Base-by-base conservation (phyloP, 2,329 filamentous ascomycete genomes). In the Fusarium coffeatum region DNA sequence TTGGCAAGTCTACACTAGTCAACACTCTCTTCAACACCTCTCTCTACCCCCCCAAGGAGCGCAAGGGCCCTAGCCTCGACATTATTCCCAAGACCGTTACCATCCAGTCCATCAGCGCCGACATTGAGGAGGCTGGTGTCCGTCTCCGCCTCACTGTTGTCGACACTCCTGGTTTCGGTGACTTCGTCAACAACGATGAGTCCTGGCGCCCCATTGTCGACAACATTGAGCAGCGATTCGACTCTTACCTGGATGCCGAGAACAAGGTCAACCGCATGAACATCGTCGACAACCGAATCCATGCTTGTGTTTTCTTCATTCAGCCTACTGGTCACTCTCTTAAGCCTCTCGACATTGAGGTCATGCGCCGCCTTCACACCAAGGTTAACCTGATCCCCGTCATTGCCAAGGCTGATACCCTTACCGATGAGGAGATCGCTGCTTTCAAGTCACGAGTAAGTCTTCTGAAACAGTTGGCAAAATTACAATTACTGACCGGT, bases 211-310 rank as follows among this genome's bases (percentile, higher is more conserved):
- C 96, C 60, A 99, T 99, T 83, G 92, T 98, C 77, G 96, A 99
- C 87, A 98, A 98, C 87, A 98, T 99, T 78, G 96, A 99, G 87
- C 94, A 97, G 88, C 93, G 96, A 75, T 99, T 96, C 79, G 96
- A 99, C 83, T 94, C 96, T 56, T 99, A 98, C 83, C 88, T 99
- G 64, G 96, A 99, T 83, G 95, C 96, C 47, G 96, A 99, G 89
- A 99, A 99, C 90, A 99, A 98, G 89, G 94, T 99, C 81, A 99
- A 99, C 88, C 93, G 96, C 78, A 97, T 98, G 91, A 99, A 99
- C 88, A 98, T 98, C 82, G 92, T 99, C 69, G 96, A 99, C 85
- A 99, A 98, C 88, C 93, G 96, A 77, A 97, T 99, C 71, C 96
- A 99, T 78, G 96, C 96, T 59, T 98, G 97, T 78, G 96, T 99